Evolutionary conservation across 2,329 filamentous ascomycete species (phyloP).

Genomic region (Aspergillus sergii): DNA sequence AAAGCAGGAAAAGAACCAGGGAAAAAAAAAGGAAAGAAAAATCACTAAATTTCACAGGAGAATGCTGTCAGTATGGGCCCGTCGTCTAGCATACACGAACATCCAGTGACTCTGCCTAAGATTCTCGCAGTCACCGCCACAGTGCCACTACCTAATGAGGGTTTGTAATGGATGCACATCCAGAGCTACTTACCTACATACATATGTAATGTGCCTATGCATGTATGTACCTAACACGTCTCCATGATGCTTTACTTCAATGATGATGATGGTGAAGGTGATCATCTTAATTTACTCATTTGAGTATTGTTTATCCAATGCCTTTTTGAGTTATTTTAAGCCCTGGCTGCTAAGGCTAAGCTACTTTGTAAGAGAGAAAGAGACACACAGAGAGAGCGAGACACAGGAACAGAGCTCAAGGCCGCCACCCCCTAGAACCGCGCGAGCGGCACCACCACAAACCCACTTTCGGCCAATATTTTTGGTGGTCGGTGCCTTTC

Average conservation of each 20-base stretch:
- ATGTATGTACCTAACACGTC: constrained; percentile 3
- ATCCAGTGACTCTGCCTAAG: constrained; percentile 1
- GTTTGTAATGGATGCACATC: neutral
- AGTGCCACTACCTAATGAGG: neutral
- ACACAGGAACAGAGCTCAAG: constrained; percentile 9
- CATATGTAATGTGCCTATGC: neutral
- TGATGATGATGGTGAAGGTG: neutral
- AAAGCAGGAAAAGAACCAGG: neutral
- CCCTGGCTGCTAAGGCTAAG: neutral
- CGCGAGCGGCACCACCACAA: constrained; percentile 27
- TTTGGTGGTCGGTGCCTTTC: constrained; percentile 18
- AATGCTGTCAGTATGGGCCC: neutral
- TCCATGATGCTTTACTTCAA: neutral
- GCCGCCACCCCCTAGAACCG: constrained; percentile 39
- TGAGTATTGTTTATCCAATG: neutral
- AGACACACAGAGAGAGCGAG: neutral
- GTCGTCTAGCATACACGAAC: constrained; percentile 7
- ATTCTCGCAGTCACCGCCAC: constrained; percentile 19
- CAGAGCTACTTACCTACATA: neutral
- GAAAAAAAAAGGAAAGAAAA: neutral
- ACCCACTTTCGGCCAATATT: constrained; percentile 18
- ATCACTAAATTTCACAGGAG: constrained; percentile 6
- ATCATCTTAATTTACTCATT: neutral
- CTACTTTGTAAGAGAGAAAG: constrained; percentile 6
- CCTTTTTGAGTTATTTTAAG: constrained; percentile 13